Conservation (phyloP, 495 filamentous ascomycete genomes). For the Chaetomidium leptoderma region DNA sequence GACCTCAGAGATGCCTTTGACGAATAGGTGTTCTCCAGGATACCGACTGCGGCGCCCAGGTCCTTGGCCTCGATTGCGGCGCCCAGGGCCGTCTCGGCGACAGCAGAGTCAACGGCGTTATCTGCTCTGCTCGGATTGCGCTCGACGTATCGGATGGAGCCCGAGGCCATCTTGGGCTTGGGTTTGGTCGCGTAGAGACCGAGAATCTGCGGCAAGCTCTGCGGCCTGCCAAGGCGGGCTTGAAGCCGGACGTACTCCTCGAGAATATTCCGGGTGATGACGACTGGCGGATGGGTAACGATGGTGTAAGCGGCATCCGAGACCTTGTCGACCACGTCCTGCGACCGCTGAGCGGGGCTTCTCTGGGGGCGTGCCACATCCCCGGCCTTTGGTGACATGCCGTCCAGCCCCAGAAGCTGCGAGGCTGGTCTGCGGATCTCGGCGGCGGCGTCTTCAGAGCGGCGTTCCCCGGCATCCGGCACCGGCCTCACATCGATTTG, state of each 20-base stretch:
- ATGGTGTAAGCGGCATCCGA: constrained; percentile 58
- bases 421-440: constrained; percentile 21
- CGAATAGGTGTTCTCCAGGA: constrained; percentile 74
- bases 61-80: constrained; percentile 73
- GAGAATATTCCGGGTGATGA: constrained; percentile 71
- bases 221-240: constrained; percentile 60
- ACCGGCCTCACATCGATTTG: constrained; percentile 21
- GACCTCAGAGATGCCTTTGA: constrained; percentile 65
- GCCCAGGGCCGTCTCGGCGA: constrained; percentile 67
- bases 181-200: constrained; percentile 81
- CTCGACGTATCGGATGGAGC: constrained; percentile 54
- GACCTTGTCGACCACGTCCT: constrained; percentile 41
- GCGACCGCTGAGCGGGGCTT: constrained; percentile 8
- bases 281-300: constrained; percentile 69
- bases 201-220: constrained; percentile 74
- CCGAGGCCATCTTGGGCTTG: constrained; percentile 56
- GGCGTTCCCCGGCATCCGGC: constrained; percentile 15
- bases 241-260: constrained; percentile 67
- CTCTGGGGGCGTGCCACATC: constrained; percentile 3
- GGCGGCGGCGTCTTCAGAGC: constrained; percentile 14
- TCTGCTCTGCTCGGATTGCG: constrained; percentile 63
- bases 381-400: constrained; percentile 17
- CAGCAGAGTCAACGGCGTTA: constrained; percentile 61
- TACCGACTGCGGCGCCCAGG: constrained; percentile 68
- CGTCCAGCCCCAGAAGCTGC: constrained; percentile 31